Base-by-base conservation (phyloP, 371 early-diverging fungal species). In the Fennellomyces sp. region DNA sequence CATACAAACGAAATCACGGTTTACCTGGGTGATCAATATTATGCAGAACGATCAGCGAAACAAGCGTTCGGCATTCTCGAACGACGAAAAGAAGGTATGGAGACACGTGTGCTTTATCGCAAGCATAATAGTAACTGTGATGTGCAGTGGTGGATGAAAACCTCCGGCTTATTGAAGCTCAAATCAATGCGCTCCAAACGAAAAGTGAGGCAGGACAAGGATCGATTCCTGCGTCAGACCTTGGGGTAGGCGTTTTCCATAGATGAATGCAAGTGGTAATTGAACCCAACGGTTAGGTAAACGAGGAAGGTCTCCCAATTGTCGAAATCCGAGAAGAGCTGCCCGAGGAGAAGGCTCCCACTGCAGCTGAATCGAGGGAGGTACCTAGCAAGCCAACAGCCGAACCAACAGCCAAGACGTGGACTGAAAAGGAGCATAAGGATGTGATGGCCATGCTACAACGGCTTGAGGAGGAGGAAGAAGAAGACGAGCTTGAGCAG, bases 1-100 rank as follows among this genome's bases (percentile, higher is more conserved):
- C 92, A 93, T 63, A 95, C 97, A 6, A 94, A 95, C 64, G 95
- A 95, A 69, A 83, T 97, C 11, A 67, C 89, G 23, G 94, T 92
- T 0, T 67, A 89, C 26, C 80, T 97, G 47, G 97, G 97, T 25
- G 95, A 91, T 52, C 91, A 94, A 70, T 95, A 92, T 89, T 97
- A 94, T 69, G 92, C 83, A 10, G 94, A 95, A 62, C 76, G 89
- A 38, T 91, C 93, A 4, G 88, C 89, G 0, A 74, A 70, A 30
- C 91, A 97, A 64, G 94, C 97, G 0, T 58, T 76, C 3, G 88
- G 69, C 4, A 92, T 94, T 13, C 82, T 93, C 1, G 70, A 78
- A 19, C 79, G 95, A 26, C 70, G 95, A 19, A 80, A 81, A 64
- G 81, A 89, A 60, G 80, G 91, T 89, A 72, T 66, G 82, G 52